A percentile compares a stretch with the other conserved stretches of the same genome.
Evolutionary conservation across 176 grass and related monocot species (phyloP).

Genomic region (Tuctoria greenei): DNA sequence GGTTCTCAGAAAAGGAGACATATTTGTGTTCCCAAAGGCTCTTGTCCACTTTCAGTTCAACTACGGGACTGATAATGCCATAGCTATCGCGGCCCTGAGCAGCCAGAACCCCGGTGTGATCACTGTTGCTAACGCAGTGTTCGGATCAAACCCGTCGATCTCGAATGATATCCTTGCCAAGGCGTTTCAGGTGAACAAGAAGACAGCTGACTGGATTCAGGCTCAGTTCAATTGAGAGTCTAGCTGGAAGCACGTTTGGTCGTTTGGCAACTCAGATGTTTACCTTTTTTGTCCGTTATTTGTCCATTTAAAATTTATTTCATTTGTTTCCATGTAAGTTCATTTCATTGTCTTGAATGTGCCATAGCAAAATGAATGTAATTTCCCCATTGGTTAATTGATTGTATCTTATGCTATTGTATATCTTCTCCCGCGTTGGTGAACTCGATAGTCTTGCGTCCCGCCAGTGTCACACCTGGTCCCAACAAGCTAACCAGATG

Average conservation of each 20-base stretch:
- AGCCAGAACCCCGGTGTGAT: conserved; percentile 50
- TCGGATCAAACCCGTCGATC: conserved; percentile 31
- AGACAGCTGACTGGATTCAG: conserved; percentile 31
- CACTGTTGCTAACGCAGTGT: conserved; percentile 37
- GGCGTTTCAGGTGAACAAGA: conserved; percentile 47
- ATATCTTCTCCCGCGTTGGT: too few species aligned
- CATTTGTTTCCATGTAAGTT: background rate
- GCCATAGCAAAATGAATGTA: background rate
- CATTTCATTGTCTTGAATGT: background rate
- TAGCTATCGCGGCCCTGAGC: conserved; percentile 36
- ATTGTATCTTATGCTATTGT: background rate
- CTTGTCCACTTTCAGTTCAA: conserved; percentile 47
- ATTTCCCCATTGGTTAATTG: background rate
- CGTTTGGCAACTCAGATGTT: background rate
- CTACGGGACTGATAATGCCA: conserved; percentile 4
- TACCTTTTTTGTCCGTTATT: background rate
- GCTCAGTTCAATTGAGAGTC: conserved; percentile 21
- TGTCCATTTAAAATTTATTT: background rate
- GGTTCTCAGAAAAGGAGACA: background rate
- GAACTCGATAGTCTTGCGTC: too few species aligned
- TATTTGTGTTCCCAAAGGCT: conserved; percentile 43
- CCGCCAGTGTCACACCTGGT: too few species aligned
- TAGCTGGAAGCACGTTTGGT: background rate
- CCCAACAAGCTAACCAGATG: too few species aligned
- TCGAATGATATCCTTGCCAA: conserved; percentile 46